These are phyloP conservation scores for Rickenella mellea DNA, from an alignment of 768 basidiomycete genomes.

Conservation along the genomic window DNA sequence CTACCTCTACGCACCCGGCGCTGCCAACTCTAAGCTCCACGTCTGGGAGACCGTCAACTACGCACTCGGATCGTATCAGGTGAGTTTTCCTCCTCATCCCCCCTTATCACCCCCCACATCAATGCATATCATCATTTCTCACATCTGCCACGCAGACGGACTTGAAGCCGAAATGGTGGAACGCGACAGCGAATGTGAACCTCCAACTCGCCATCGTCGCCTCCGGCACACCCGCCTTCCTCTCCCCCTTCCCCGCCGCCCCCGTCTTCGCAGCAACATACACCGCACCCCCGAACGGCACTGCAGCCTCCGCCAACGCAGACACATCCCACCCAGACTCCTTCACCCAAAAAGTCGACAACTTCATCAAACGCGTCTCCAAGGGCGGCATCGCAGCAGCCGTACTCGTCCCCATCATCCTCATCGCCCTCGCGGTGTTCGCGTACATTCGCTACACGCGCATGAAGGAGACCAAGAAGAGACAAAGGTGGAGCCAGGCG, in stretches of 20 bases:
- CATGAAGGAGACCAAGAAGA: slow-evolving; percentile 36
- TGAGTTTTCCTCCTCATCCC: background rate
- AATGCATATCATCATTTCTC: background rate
- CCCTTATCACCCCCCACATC: background rate
- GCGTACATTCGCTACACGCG: slow-evolving; percentile 49
- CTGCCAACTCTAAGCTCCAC: slow-evolving; percentile 36
- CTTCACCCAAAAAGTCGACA: slow-evolving; percentile 25
- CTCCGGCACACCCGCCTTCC: slow-evolving; percentile 38
- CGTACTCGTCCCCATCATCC: slow-evolving; percentile 50
- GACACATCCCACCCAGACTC: slow-evolving; percentile 27
- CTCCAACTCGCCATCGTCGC: slow-evolving; percentile 57
- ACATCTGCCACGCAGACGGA: slow-evolving; percentile 17
- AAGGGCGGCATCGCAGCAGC: slow-evolving; percentile 60
- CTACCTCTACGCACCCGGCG: slow-evolving; percentile 49
- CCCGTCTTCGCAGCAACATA: slow-evolving; percentile 65
- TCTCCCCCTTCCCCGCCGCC: slow-evolving; percentile 47
- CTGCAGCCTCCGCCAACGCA: slow-evolving; percentile 30
- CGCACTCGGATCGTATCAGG: slow-evolving; percentile 34
- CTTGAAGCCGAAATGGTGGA: slow-evolving; percentile 66
- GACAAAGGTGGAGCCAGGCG: slow-evolving; percentile 50
- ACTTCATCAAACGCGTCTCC: slow-evolving; percentile 24
- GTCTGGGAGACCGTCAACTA: slow-evolving; percentile 47
- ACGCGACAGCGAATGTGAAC: slow-evolving; percentile 33
- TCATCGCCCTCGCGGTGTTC: slow-evolving; percentile 32
- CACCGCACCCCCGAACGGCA: slow-evolving; percentile 28